Conservation (phyloP, 768 basidiomycete species). For the Leccinellum rugosiceps region DNA sequence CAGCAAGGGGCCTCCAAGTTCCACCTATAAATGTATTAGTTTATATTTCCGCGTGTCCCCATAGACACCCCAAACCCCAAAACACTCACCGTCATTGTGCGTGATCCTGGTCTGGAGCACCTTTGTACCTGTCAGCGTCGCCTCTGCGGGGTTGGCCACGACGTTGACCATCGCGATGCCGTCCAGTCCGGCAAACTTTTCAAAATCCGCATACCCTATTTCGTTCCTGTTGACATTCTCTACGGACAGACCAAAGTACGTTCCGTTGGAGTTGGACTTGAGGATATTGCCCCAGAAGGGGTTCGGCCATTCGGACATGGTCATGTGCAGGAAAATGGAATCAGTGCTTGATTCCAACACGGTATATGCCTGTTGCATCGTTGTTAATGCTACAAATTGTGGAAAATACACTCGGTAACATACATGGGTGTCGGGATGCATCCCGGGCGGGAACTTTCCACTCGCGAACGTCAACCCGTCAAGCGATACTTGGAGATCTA, state of each 20-base stretch:
- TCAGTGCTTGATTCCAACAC: conserved; percentile 92
- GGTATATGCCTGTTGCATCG: conserved; percentile 69
- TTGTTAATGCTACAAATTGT: not conserved
- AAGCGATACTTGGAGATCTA: conserved; percentile 89
- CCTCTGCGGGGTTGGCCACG: conserved; percentile 78
- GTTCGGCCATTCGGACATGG: conserved; percentile 71
- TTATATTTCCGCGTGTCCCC: not conserved
- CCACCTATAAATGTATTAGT: conserved; percentile 49
- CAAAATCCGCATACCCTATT: conserved; percentile 90
- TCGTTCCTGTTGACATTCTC: conserved; percentile 91
- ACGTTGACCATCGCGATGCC: conserved; percentile 94
- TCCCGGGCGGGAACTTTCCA: conserved; percentile 86
- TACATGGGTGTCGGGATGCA: conserved; percentile 89
- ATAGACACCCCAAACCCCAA: not conserved
- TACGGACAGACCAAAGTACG: conserved; percentile 86
- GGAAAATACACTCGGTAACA: conserved; percentile 24
- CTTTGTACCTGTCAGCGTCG: conserved; percentile 68
- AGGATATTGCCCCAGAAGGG: conserved; percentile 89
- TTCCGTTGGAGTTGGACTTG: conserved; percentile 98
- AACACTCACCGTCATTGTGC: conserved; percentile 84
- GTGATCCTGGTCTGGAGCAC: conserved; percentile 83
- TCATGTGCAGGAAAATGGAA: conserved; percentile 93
- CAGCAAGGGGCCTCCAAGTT: conserved; percentile 79
- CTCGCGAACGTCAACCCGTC: conserved; percentile 84
- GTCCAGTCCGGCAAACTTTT: conserved; percentile 94